Evolutionary conservation across 495 filamentous ascomycete species (phyloP), one percentile per base, ranked within the genome.

Genomic region (Friedmanniomyces simplex): DNA sequence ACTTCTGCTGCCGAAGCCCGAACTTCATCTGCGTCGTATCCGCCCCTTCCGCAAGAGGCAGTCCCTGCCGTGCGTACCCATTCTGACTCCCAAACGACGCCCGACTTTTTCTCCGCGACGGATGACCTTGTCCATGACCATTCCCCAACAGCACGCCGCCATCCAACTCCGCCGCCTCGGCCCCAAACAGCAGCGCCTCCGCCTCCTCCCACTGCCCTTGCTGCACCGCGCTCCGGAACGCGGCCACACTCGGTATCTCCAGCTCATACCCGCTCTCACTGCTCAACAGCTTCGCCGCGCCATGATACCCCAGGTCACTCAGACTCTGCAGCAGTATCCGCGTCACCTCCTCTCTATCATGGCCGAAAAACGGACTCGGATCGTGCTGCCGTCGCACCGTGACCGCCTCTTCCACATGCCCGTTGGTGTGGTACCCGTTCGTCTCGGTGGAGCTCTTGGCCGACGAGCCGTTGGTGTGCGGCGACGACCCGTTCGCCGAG

Each of bases 261-360:
- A 99, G 76, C 66, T 90, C 81, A 70, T 81, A 95, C 6, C 91
- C 91, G 64, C 91, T 96, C 71, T 91, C 88, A 53, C 82, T 74
- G 65, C 78, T 82, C 55, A 99, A 74, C 57, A 73, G 78, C 20
- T 79, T 75, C 32, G 94, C 93, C 24, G 91, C 85, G 6, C 71
- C 74, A 54, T 81, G 74, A 69, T 97, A 96, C 1, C 91, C 93
- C 69, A 97, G 71, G 68, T 97, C 93, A 22, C 79, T 76, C 49
- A 99, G 72, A 34, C 89, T 86, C 70, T 99, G 93, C 63, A 97
- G 94, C 60, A 96, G 70, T 52, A 99, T 87, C 51, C 93, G 78
- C 7, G 93, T 93, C 12, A 97, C 84, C 72, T 99, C 91, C 73
- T 94, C 91, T 66, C 89, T 83, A 68, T 91, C 84, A 67, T 99